These are phyloP conservation scores for Pachysandra terminalis DNA, from an alignment of 164 flowering plant genomes.

Conservation along the genomic window DNA sequence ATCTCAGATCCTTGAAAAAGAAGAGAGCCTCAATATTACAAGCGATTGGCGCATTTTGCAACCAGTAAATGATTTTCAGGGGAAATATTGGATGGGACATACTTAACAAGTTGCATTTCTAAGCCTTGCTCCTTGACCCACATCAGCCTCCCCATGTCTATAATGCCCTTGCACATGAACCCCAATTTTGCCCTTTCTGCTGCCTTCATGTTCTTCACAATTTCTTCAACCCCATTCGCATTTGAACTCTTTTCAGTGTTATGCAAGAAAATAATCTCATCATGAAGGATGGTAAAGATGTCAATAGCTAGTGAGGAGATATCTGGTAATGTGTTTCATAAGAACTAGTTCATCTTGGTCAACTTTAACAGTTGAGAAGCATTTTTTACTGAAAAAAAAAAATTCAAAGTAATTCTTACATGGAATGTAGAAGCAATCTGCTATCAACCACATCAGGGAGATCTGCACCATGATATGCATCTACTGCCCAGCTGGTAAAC, in stretches of 20 bases:
- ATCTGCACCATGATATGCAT: conserved; percentile 78
- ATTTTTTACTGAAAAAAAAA: background rate
- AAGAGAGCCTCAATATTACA: conserved; percentile 2
- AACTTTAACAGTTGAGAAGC: background rate
- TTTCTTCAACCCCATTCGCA: conserved; percentile 39
- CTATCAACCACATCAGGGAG: conserved; percentile 35
- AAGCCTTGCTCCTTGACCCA: conserved; percentile 68
- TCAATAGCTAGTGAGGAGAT: background rate
- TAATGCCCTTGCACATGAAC: conserved; percentile 86
- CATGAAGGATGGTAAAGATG: background rate
- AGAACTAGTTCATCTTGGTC: background rate
- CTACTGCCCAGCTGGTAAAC: conserved; percentile 99
- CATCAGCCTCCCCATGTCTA: conserved; percentile 76
- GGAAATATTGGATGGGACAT: conserved; percentile 69
- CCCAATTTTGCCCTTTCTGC: conserved; percentile 78
- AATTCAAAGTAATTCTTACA: conserved; percentile 23
- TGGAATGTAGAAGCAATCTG: conserved; percentile 20
- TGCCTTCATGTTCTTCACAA: conserved; percentile 53
- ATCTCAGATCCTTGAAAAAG: background rate
- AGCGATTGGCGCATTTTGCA: conserved; percentile 26
- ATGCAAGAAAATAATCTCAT: conserved; percentile 6
- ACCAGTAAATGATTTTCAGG: conserved; percentile 86
- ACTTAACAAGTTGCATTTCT: conserved; percentile 57
- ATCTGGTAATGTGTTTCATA: background rate
- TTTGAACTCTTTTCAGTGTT: conserved; percentile 29